Base-by-base conservation (phyloP, 768 basidiomycete genomes). In the Russula ochroleuca region DNA sequence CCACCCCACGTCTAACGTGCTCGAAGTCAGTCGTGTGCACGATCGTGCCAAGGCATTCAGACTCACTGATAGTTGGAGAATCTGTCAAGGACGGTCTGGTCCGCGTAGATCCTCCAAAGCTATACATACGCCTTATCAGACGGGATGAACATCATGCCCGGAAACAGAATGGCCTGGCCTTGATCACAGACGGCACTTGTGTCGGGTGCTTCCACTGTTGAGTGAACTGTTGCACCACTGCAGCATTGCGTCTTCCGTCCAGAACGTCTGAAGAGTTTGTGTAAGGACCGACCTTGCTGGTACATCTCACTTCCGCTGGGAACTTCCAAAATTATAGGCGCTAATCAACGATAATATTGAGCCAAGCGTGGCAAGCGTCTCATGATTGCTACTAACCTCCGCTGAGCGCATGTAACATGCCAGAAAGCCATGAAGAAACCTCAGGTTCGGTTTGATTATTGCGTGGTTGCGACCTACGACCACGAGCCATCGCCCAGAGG, bases 21-120 rank as follows among this genome's bases (percentile, higher is more conserved):
- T 2, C 25, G 17, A 40, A 45, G 38, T 57, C 49, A 54, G 48
- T 7, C 14, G 19, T 56, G 52, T 2, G 33, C 21, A 40, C 13
- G 1, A 13, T 23, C 28, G 37, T 14, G 38, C 8, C 5, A 33
- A 52, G 17, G 13, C 19, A 43, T 33, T 38, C 28, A 55, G 43
- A 62, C 66, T 45, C 41, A 63, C 72, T 69, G 69, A 59, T 71
- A 71, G 13, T 61, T 61, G n/a, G 48, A 57, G 52, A 71, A 71
- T 23, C 61, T 45, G 56, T 69, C 66, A 28, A 41, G 45, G 21
- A 68, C 50, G 17, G 61, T 35, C 28, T 51, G 55, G 17, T 47
- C 51, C 8, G 61, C 56, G 28, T 57, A 69, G 14, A 71, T 57
- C 61, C 64, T 72, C 70, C 71, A 72, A 19, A 71, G 48, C 71